Evolutionary conservation across 768 basidiomycete genomes (phyloP).

Genomic region (Boletus pseudopeckii): DNA sequence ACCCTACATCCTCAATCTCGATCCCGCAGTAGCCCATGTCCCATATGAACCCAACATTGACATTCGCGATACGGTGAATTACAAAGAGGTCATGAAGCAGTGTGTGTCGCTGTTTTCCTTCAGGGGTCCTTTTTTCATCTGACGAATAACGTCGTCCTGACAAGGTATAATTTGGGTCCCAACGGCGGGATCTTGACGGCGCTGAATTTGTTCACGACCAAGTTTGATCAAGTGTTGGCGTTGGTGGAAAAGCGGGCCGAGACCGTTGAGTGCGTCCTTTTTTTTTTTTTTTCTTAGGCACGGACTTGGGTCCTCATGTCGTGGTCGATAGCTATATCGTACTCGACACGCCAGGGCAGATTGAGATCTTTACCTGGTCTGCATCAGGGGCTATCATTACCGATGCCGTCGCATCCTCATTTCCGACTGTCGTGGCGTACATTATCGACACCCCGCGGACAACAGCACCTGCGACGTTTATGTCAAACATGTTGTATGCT

Average conservation of each 20-base stretch:
- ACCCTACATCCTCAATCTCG: conserved; percentile 96
- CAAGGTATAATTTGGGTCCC: conserved; percentile 94
- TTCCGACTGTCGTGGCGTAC: conserved; percentile 95
- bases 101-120: conserved; percentile 50
- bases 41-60: conserved; percentile 98
- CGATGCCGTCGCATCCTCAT: conserved; percentile 87
- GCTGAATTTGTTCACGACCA: conserved; percentile 96
- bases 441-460: conserved; percentile 97
- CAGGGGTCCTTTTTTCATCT: conserved; percentile 7
- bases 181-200: conserved; percentile 98
- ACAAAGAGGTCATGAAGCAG: conserved; percentile 99
- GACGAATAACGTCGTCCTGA: conserved; percentile 11
- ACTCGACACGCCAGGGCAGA: conserved; percentile 97
- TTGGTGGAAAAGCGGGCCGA: conserved; percentile 90
- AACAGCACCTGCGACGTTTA: conserved; percentile 93
- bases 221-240: conserved; percentile 93
- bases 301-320: background rate
- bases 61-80: conserved; percentile 96
- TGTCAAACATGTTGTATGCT: conserved; percentile 99
- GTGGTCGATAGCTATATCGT: conserved; percentile 71
- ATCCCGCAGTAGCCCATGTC: conserved; percentile 88
- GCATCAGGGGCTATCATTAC: conserved; percentile 99
- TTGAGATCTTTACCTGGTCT: conserved; percentile 99
- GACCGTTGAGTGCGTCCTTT: conserved; percentile 70
- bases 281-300: background rate